Evolutionary conservation across 495 filamentous ascomycete species (phyloP), one percentile per base, ranked within the genome.

Genomic region (Penicillium riverlandense): DNA sequence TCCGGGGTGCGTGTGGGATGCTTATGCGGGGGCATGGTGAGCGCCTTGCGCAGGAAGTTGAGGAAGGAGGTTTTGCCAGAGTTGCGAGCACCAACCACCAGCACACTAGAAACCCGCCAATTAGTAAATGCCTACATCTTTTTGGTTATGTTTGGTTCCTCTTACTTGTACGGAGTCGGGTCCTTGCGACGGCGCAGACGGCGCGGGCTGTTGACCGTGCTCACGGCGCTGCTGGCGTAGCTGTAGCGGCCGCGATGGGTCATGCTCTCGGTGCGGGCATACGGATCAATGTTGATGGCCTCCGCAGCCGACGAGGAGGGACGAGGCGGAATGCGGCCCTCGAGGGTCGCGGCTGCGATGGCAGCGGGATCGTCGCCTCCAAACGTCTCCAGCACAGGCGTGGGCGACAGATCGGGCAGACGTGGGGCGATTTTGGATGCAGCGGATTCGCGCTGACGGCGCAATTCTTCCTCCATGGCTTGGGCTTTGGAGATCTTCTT

Each of bases 151-250:
- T 22, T 11, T n/a, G 34, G 13, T n/a, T 11, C 7, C 16, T 56
- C 90, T 78, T 72, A 98, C 92, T 98, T 98, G 76, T 96, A 97
- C 7, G 92, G 87, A 6, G 90, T 96, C 14, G 92, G 92, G 58
- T 98, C 92, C 74, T 92, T 96, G 69, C 92, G 85, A 63, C 92
- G 83, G 51, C 92, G 79, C 38, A 97, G 83, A 57, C 92, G 81
- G 48, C 92, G 80, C 35, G 92, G 92, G 66, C 88, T 95, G 72
- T 96, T 96, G 68, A 96, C 82, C 45, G 87, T 88, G 67, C 88
- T 96, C 40, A 88, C 76, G 29, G 86, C 85, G 66, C 86, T 94
- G 67, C 88, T 95, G 40, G 91, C 92, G 59, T 96, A 96, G 66
- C 90, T 96, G 66, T 96, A 95, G 37, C 92, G 86, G 40, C 92